These are phyloP conservation scores for Paralagenidium karlingii DNA, from an alignment of 352 stramenopile species.

Conservation along the genomic window DNA sequence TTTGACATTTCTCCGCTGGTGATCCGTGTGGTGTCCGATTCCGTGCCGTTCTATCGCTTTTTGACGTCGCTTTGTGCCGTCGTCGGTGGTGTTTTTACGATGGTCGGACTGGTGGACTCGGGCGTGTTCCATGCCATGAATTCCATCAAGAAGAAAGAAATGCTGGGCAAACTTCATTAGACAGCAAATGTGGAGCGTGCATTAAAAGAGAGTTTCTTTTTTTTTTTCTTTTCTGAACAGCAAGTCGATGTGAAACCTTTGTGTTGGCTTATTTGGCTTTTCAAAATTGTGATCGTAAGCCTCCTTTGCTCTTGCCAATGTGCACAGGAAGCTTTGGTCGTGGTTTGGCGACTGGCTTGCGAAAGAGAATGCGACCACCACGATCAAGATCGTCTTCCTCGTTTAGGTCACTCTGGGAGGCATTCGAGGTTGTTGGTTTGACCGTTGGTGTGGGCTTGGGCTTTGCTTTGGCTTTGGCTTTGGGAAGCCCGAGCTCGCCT, in stretches of 20 bases:
- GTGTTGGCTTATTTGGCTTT: not conserved
- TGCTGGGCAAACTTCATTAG: constrained; percentile 59
- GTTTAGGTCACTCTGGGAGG: constrained; percentile 2
- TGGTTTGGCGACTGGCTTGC: constrained; percentile 29
- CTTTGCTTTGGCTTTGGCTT: constrained; percentile 13
- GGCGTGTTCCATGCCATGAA: constrained; percentile 71
- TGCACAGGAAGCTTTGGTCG: constrained; percentile 53
- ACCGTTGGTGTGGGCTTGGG: not conserved
- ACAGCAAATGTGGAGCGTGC: too few relatives aligned
- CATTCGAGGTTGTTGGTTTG: not conserved
- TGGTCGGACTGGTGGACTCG: constrained; percentile 74
- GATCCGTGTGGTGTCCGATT: constrained; percentile 49
- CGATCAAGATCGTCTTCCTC: constrained; percentile 2
- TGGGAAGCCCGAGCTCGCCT: constrained; percentile 44
- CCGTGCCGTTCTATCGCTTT: constrained; percentile 75
- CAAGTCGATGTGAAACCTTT: too few relatives aligned
- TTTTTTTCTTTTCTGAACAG: too few relatives aligned
- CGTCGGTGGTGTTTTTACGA: constrained; percentile 71
- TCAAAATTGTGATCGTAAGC: constrained; percentile 62
- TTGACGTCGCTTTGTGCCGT: constrained; percentile 74
- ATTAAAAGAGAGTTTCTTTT: not conserved
- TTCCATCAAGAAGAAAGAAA: constrained; percentile 76
- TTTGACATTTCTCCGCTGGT: constrained; percentile 76
- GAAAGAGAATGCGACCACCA: constrained; percentile 58
- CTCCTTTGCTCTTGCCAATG: constrained; percentile 75